These are phyloP conservation scores for Ustilago loliicola DNA, from an alignment of 1,284 basidiomycete genomes.

Conservation along the genomic window DNA sequence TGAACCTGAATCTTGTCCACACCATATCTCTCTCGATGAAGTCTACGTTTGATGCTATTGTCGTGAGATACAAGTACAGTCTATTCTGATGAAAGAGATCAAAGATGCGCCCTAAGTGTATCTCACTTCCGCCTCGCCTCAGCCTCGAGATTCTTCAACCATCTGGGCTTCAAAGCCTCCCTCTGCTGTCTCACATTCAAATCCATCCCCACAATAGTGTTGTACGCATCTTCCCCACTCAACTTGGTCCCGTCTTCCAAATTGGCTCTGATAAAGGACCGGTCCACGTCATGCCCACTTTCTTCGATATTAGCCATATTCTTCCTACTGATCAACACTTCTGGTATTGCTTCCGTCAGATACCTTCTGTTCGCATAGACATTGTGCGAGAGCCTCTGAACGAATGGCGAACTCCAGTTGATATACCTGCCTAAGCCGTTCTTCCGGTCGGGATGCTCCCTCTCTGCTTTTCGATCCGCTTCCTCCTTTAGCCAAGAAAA, in stretches of 20 bases:
- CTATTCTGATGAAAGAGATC: background rate
- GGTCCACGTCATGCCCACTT: slow-evolving; percentile 28
- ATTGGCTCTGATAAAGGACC: slow-evolving; percentile 14
- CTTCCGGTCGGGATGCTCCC: slow-evolving; percentile 38
- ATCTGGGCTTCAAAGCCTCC: slow-evolving; percentile 42
- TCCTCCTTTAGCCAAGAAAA: slow-evolving; percentile 20
- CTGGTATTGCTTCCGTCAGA: slow-evolving; percentile 35
- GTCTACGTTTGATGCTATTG: background rate
- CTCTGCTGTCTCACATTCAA: slow-evolving; percentile 27
- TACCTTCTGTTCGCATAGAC: slow-evolving; percentile 41
- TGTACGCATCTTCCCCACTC: slow-evolving; percentile 25
- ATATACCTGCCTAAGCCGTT: slow-evolving; percentile 40
- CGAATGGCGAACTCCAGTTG: slow-evolving; percentile 43
- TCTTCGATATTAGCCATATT: slow-evolving; percentile 29
- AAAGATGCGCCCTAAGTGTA: background rate
- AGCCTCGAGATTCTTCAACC: slow-evolving; percentile 41
- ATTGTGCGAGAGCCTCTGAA: slow-evolving; percentile 46
- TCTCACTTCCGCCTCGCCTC: slow-evolving; percentile 4
- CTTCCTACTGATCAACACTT: slow-evolving; percentile 34
- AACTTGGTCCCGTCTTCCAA: slow-evolving; percentile 20
- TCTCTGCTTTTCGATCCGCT: slow-evolving; percentile 24
- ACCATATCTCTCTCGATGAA: background rate
- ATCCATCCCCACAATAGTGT: slow-evolving; percentile 28
- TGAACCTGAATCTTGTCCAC: too few species aligned
- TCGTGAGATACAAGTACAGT: slow-evolving; percentile 14